Conservation (phyloP, 495 filamentous ascomycete genomes). For the Collariella sp. region DNA sequence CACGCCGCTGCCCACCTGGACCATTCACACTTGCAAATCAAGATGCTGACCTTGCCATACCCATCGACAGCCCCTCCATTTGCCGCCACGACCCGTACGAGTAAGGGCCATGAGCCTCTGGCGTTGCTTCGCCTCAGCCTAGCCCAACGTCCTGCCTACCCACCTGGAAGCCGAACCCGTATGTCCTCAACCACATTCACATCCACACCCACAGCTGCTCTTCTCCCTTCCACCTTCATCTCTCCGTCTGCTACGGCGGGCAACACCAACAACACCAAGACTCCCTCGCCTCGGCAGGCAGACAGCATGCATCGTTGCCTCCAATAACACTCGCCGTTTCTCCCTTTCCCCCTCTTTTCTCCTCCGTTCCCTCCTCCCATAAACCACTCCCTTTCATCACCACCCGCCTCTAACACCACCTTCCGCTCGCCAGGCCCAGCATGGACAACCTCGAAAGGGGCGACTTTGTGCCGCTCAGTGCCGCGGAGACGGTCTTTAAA, state of each 20-base stretch:
- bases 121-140: conserved; percentile 17
- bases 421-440: conserved; percentile 14
- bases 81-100: conserved; percentile 23
- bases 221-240: neutral
- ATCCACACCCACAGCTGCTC: neutral
- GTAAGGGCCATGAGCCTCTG: conserved; percentile 25
- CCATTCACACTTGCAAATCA: neutral
- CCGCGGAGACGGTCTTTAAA: conserved; percentile 29
- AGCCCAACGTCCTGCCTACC: neutral
- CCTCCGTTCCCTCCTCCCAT: neutral
- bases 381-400: neutral
- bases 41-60: neutral
- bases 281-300: neutral
- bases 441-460: conserved; percentile 18
- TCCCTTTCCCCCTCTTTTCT: neutral
- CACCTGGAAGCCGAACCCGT: conserved; percentile 10
- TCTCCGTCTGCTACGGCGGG: neutral
- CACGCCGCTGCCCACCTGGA: neutral
- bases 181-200: conserved; percentile 6
- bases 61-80: conserved; percentile 11
- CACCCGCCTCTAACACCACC: conserved; percentile 10
- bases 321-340: neutral
- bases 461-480: conserved; percentile 18
- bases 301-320: conserved; percentile 8
- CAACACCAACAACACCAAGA: conserved; percentile 2